A percentile compares a stretch with the other conserved stretches of the same genome.
phyloP scores from a whole-genome alignment of 2,329 filamentous ascomycete genomes.

The Cladosporium halotolerans region DNA sequence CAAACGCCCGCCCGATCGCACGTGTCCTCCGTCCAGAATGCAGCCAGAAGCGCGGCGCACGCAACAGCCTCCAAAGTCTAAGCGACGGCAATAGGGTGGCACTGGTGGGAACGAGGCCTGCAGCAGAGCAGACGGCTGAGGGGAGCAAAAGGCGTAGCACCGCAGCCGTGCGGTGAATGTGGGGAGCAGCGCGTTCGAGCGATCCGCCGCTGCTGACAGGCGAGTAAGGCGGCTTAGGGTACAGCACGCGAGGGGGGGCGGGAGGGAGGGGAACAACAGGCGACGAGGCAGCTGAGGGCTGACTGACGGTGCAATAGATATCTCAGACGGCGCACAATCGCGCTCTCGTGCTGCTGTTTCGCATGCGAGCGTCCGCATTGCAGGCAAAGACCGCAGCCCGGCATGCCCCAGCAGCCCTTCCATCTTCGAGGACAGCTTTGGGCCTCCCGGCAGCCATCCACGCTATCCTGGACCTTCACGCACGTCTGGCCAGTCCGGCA shows the following conservation, averaged over 20 bases:
- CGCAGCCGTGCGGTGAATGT: slow-evolving; percentile 5
- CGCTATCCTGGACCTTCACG: too few species aligned
- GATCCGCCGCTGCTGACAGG: not conserved
- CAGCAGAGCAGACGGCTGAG: slow-evolving; percentile 9
- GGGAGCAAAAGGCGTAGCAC: not conserved
- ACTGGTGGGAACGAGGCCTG: slow-evolving; percentile 9
- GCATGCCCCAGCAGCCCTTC: not conserved
- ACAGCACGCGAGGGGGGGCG: too few species aligned
- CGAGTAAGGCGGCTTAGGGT: not conserved
- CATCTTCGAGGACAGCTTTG: too few species aligned
- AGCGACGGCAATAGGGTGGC: slow-evolving; percentile 2
- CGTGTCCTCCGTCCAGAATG: slow-evolving; percentile 11
- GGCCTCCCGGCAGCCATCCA: too few species aligned
- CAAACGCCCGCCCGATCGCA: not conserved
- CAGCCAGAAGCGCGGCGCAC: slow-evolving; percentile 7
- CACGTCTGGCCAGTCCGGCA: too few species aligned
- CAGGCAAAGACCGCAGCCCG: not conserved
- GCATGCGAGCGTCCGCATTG: not conserved
- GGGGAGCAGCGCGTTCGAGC: not conserved
- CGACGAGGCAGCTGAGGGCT: not conserved
- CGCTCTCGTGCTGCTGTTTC: not conserved
- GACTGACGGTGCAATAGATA: not conserved
- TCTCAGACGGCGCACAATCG: too few species aligned
- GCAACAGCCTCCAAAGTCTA: slow-evolving; percentile 6
- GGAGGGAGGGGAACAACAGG: not conserved